A percentile compares a stretch with the other conserved stretches of the same genome.
Conservation (phyloP, 202 grass and related monocot genomes). For the Elaeis oleifera region DNA sequence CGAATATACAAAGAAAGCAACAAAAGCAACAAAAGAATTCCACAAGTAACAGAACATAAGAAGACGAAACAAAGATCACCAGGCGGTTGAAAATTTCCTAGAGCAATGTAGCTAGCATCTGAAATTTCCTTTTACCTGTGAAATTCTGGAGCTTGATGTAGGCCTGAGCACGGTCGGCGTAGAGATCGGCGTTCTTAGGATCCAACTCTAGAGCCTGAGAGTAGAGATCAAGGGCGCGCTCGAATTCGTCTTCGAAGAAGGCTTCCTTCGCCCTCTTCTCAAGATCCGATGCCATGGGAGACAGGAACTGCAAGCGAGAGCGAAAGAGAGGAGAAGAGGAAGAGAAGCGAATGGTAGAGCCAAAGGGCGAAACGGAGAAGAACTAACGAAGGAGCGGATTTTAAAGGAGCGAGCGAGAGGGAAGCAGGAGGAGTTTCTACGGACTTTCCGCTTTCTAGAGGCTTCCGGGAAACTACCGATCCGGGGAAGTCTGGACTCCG, state of each 20-base stretch:
- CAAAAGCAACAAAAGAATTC: background rate
- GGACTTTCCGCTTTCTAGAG: too few species aligned
- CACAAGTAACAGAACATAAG: too few species aligned
- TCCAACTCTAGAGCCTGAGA: slow-evolving; percentile 22
- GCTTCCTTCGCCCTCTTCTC: slow-evolving; percentile 23
- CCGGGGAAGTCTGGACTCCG: too few species aligned
- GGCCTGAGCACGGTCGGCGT: slow-evolving; percentile 25
- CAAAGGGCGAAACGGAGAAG: background rate
- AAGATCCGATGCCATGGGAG: slow-evolving; percentile 29
- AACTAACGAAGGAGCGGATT: too few species aligned
- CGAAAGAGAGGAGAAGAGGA: background rate
- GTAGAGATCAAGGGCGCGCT: slow-evolving; percentile 23
- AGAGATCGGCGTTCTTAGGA: slow-evolving; percentile 18
- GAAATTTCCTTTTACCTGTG: slow-evolving; percentile 5
- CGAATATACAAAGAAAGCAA: too few species aligned
- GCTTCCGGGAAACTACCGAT: too few species aligned
- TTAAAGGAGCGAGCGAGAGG: too few species aligned
- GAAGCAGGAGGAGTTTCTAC: too few species aligned
- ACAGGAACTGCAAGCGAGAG: background rate
- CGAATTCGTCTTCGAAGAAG: slow-evolving; percentile 29
- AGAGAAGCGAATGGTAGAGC: background rate
- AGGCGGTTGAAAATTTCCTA: background rate
- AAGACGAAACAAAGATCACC: background rate
- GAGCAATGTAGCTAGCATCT: background rate
- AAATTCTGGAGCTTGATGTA: slow-evolving; percentile 23